phyloP scores from a whole-genome alignment of 768 basidiomycete species.

The Daedaleopsis sinensis region DNA sequence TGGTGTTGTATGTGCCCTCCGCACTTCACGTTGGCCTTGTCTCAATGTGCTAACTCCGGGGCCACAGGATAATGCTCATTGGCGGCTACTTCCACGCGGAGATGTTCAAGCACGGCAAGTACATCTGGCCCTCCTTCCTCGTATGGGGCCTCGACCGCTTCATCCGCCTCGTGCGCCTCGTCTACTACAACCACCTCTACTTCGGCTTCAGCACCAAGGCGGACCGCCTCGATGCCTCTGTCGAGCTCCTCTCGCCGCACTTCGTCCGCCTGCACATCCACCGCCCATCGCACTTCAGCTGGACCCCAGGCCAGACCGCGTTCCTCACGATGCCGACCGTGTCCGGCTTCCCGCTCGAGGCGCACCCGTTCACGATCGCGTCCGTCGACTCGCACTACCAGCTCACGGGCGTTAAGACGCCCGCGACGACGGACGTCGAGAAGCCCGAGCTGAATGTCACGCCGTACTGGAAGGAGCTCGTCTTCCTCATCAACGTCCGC shows the following conservation, averaged over 20 bases:
- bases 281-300: conserved; percentile 50
- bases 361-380: conserved; percentile 67
- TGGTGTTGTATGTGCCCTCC: conserved; percentile 39
- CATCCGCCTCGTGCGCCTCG: conserved; percentile 48
- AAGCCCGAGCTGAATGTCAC: conserved; percentile 11
- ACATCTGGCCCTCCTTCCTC: conserved; percentile 53
- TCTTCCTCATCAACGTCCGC: conserved; percentile 61
- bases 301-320: conserved; percentile 57
- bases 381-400: conserved; percentile 16
- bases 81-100: conserved; percentile 36
- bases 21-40: background rate
- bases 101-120: conserved; percentile 30
- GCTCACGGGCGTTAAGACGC: conserved; percentile 6
- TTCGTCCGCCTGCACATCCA: conserved; percentile 50
- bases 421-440: background rate
- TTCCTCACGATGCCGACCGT: conserved; percentile 54
- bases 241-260: conserved; percentile 47
- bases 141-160: conserved; percentile 60
- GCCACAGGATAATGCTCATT: conserved; percentile 33
- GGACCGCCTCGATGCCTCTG: conserved; percentile 37
- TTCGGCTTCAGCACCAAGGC: conserved; percentile 32
- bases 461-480: conserved; percentile 42
- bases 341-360: conserved; percentile 48
- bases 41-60: background rate
- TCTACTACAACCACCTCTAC: conserved; percentile 47